phyloP scores from a whole-genome alignment of 78 protist species.

The Isochrysis galbana region DNA sequence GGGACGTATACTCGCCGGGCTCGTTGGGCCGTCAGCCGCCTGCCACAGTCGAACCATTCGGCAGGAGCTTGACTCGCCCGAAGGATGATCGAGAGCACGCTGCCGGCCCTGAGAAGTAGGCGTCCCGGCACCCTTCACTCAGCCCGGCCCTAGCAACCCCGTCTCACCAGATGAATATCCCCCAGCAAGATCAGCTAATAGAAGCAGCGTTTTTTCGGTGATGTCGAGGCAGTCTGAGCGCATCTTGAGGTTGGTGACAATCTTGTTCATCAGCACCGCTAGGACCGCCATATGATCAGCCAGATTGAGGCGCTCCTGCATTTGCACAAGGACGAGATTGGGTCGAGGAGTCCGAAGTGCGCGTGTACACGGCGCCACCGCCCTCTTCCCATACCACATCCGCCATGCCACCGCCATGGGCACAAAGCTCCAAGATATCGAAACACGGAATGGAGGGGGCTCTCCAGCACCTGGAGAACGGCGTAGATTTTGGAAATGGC shows the following conservation, averaged over 20 bases:
- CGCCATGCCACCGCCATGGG: too few species aligned
- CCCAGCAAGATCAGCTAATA: background rate
- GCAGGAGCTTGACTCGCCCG: too few species aligned
- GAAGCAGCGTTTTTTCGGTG: background rate
- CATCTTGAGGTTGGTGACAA: background rate
- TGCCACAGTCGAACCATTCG: too few species aligned
- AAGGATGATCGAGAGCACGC: too few species aligned
- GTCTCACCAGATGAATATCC: background rate
- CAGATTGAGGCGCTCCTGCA: background rate
- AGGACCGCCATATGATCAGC: slow-evolving; percentile 13
- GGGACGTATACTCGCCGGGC: too few species aligned
- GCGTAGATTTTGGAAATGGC: background rate
- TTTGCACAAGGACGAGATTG: background rate
- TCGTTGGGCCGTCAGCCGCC: too few species aligned
- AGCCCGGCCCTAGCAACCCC: too few species aligned
- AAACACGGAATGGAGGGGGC: background rate
- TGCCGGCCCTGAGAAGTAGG: too few species aligned
- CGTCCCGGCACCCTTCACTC: too few species aligned
- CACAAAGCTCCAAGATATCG: background rate
- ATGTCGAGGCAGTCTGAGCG: background rate
- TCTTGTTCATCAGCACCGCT: background rate
- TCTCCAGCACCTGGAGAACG: background rate
- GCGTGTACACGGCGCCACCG: too few species aligned
- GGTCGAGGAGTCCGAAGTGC: too few species aligned
- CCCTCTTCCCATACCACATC: too few species aligned